Conservation (phyloP, 2,329 filamentous ascomycete species). For the Atkinsonella hypoxylon region DNA sequence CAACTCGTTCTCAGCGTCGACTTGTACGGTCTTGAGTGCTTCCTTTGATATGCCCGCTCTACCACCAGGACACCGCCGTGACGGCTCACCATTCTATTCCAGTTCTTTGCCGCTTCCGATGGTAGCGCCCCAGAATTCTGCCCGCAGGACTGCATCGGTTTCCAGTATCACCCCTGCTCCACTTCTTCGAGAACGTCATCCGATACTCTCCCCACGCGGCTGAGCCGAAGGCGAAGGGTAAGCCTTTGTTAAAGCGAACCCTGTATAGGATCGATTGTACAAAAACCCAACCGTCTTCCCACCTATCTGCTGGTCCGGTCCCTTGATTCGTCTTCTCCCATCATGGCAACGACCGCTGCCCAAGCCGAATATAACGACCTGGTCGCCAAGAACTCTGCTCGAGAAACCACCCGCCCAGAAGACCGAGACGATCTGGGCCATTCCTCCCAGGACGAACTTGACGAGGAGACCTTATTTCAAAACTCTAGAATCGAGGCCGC, state of each 20-base stretch:
- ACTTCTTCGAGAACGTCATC: slow-evolving; percentile 21
- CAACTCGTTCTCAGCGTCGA: not conserved
- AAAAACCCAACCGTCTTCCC: not conserved
- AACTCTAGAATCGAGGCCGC: slow-evolving; percentile 46
- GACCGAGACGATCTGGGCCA: slow-evolving; percentile 37
- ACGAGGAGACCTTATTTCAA: slow-evolving; percentile 44
- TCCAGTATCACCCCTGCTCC: slow-evolving; percentile 8
- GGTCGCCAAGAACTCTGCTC: slow-evolving; percentile 41
- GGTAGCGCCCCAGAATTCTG: not conserved
- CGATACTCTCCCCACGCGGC: slow-evolving; percentile 10
- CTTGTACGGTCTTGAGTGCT: slow-evolving; percentile 1
- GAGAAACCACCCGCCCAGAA: slow-evolving; percentile 42
- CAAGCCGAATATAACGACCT: slow-evolving; percentile 57
- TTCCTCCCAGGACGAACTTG: slow-evolving; percentile 39
- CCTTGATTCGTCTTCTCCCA: slow-evolving; percentile 15
- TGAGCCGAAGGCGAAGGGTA: not conserved
- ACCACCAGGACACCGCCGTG: no score
- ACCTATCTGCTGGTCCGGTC: not conserved
- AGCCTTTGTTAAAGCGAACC: not conserved
- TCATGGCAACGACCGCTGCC: slow-evolving; percentile 48
- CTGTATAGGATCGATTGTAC: not conserved
- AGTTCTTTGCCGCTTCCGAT: not conserved
- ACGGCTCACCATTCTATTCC: not conserved
- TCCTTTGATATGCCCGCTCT: not conserved
- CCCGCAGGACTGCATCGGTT: not conserved